These are phyloP conservation scores for Phytophthora tentaculata DNA, from an alignment of 352 stramenopile genomes.

Conservation along the genomic window DNA sequence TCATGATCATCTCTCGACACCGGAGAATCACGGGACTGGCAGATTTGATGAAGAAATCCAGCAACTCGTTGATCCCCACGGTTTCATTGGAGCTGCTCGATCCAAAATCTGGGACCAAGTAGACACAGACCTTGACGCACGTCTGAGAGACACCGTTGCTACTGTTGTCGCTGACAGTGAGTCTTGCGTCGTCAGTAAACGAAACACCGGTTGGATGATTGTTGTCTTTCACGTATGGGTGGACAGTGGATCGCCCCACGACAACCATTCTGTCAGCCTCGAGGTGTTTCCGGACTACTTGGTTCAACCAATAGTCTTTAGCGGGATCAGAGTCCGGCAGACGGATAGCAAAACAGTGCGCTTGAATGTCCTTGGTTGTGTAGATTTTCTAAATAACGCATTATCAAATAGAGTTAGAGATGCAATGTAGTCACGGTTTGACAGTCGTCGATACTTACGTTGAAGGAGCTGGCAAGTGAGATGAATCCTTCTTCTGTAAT, in stretches of 20 bases:
- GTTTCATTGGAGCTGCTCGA: conserved; percentile 20
- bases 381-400: conserved; percentile 35
- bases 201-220: conserved; percentile 31
- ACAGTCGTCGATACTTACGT: conserved; percentile 17
- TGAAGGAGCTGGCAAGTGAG: conserved; percentile 31
- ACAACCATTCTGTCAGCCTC: conserved; percentile 28
- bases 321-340: conserved; percentile 19
- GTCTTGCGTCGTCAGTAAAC: conserved; percentile 28
- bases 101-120: conserved; percentile 36
- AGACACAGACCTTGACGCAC: conserved; percentile 28
- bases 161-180: conserved; percentile 26
- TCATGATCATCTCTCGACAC: conserved; percentile 32
- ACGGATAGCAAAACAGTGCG: conserved; percentile 30
- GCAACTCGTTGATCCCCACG: conserved; percentile 32
- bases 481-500: conserved; percentile 28
- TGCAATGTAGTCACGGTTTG: background rate
- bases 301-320: conserved; percentile 33
- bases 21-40: conserved; percentile 23
- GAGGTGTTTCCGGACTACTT: conserved; percentile 28
- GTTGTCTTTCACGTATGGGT: conserved; percentile 36
- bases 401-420: conserved; percentile 7
- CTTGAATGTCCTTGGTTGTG: conserved; percentile 31
- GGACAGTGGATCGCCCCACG: conserved; percentile 33
- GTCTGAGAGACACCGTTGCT: conserved; percentile 19
- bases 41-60: conserved; percentile 35